Base-by-base conservation (phyloP, 441 rosid species). In the Theobroma grandiflorum region DNA sequence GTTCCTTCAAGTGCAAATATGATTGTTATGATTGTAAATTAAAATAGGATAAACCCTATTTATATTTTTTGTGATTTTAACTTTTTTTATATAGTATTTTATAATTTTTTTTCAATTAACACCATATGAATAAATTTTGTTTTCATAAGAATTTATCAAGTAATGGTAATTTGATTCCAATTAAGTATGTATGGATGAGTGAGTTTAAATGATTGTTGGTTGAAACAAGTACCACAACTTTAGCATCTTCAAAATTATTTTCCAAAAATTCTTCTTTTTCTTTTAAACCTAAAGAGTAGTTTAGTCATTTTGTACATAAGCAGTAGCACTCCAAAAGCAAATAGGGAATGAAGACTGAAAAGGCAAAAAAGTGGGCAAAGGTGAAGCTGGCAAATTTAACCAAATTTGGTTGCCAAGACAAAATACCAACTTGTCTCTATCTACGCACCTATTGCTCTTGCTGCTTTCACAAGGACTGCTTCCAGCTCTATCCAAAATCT, bases 351-450 rank as follows among this genome's bases (percentile, higher is more conserved):
- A n/a, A 49, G 20, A 20, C 40, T 20, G 0, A 49, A 71, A 67
- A 66, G 78, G 59, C 22, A 67, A 79, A 76, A 79, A 38, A 20
- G 81, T 40, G 16, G 85, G 86, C 78, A 49, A 6, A 38, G 4
- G 85, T 78, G 78, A 82, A 75, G 63, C 83, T 8, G 8, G 4
- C 52, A 20, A n/a, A 35, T 55, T 45, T 66, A 77, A 70, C 82
- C 80, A 78, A 78, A 79, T 73, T 79, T 79, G 77, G 83, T 66
- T 74, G 70, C 20, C 79, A 71, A 33, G 61, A 72, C 81, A 77
- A 83, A 65, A 62, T 9, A 31, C 18, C 61, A 73, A 65, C 3
- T 16, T 65, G 59, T 53, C 52, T n/a, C 72, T 37, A 22, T 74
- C 73, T 37, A 6, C 52, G 47, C 76, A 18, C n/a, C 49, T 47